These are phyloP conservation scores for Peniophora sp. DNA, from an alignment of 1,284 basidiomycete genomes.

Conservation along the genomic window DNA sequence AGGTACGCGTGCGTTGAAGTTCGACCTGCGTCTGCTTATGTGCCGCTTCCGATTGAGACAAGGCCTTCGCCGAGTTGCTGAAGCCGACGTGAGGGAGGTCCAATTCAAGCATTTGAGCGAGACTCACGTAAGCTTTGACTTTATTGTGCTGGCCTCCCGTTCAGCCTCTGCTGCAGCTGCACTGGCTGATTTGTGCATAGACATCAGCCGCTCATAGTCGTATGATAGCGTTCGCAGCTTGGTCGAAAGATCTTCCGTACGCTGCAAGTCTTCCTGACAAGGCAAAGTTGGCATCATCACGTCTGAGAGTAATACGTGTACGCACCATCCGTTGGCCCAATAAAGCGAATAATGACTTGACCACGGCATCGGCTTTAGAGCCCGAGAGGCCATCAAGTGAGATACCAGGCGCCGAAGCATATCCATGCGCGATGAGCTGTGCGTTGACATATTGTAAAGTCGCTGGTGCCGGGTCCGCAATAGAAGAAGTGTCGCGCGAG, in stretches of 20 bases:
- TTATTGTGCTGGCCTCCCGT: constrained; percentile 65
- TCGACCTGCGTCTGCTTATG: constrained; percentile 65
- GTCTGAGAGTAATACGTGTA: constrained; percentile 11
- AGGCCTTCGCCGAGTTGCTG: constrained; percentile 45
- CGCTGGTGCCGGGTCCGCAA: constrained; percentile 20
- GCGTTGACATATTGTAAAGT: constrained; percentile 65
- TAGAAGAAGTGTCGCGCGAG: constrained; percentile 18
- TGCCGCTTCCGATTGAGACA: constrained; percentile 51
- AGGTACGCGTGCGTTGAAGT: constrained; percentile 57
- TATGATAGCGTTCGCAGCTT: constrained; percentile 75
- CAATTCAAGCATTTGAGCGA: neutral
- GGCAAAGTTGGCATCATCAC: neutral
- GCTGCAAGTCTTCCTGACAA: constrained; percentile 67
- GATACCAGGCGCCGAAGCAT: constrained; percentile 53
- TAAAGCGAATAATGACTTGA: constrained; percentile 74
- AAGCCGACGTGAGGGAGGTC: neutral
- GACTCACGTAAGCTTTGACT: constrained; percentile 63
- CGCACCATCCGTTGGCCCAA: constrained; percentile 73
- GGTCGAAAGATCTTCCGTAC: constrained; percentile 70
- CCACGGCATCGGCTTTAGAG: constrained; percentile 54
- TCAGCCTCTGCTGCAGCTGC: constrained; percentile 62
- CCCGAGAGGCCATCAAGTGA: constrained; percentile 53
- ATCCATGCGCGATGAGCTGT: constrained; percentile 77
- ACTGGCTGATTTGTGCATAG: constrained; percentile 49
- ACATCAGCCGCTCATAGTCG: constrained; percentile 71